Evolutionary conservation across 2,329 filamentous ascomycete genomes (phyloP), one percentile per base, ranked within the genome.

Genomic region (Metarhizium anisopliae): DNA sequence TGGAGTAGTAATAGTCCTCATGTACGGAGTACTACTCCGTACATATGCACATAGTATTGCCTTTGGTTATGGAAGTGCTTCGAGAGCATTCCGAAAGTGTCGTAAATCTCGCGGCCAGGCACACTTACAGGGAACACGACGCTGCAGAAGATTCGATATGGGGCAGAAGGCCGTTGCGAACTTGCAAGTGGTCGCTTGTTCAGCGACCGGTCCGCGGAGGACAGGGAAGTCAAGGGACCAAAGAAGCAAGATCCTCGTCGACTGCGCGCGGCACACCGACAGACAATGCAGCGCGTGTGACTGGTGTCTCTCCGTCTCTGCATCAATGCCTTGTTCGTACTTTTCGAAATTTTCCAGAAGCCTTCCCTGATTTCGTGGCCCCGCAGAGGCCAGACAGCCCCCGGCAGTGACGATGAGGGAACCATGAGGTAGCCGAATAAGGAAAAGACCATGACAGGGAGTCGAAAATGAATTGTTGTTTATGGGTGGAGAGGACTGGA

Each of bases 321-420:
- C 6, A 11, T 35, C 32, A 35, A 35, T 25, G 42, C 42, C 42
- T 45, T 49, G 20, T 13, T 47, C 8, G 25, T 7, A 2, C 20
- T 8, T 16, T 6, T 30, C 25, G 45, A 49, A 49, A 49, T 4
- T 53, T 53, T 53, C 52, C 32, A 53, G 52, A 53, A 53, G 52
- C 16, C 30, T 49, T 53, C 52, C 29, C 47, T 30, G 52, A 30
- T n/a, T 29, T 40, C 25, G 4, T 16, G 10, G 45, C 11, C 20
- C 45, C 45, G 25, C 45, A 49, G 10, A 30, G n/a, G 13, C 25
- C 45, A 29, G 25, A 8, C 20, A 49, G 6, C 2, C 8, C 18
- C 11, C 10, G 25, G 45, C 25, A 49, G 45, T 32, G 45, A 49
- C 13, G 38, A 40, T 14, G 43, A 47, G 18, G 43, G 3, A 25